Evolutionary conservation across 1,284 basidiomycete genomes (phyloP).

Genomic region (Afroboletus lepidellus): DNA sequence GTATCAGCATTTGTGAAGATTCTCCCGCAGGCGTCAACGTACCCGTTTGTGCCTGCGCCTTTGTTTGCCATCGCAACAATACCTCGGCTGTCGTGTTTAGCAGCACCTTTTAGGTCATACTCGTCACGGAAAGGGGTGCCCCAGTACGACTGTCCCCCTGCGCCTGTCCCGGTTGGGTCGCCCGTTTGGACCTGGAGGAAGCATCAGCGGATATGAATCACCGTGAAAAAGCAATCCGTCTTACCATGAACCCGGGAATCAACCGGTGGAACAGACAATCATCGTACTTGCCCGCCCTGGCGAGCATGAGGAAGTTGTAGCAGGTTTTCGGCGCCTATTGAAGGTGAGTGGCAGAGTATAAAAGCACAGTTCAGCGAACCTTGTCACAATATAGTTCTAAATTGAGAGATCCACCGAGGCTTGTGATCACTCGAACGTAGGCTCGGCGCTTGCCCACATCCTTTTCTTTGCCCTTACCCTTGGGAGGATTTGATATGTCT

Average conservation of each 20-base stretch:
- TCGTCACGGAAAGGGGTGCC: constrained; percentile 95
- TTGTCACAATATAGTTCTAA: constrained; percentile 91
- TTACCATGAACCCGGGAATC: constrained; percentile 96
- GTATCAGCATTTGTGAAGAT: constrained; percentile 3
- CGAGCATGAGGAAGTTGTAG: constrained; percentile 95
- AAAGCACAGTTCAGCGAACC: constrained; percentile 37
- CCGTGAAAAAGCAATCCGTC: constrained; percentile 15
- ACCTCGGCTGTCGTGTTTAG: constrained; percentile 81
- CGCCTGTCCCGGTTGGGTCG: constrained; percentile 94
- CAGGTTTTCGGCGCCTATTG: constrained; percentile 91
- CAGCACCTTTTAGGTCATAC: constrained; percentile 80
- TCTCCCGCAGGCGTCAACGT: constrained; percentile 19
- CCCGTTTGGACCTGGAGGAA: constrained; percentile 82
- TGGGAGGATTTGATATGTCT: constrained; percentile 72
- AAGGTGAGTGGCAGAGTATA: constrained; percentile 1
- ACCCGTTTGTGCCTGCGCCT: constrained; percentile 83
- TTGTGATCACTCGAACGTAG: constrained; percentile 90
- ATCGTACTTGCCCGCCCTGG: constrained; percentile 87
- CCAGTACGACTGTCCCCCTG: constrained; percentile 94
- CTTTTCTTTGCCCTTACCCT: constrained; percentile 87
- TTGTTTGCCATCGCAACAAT: constrained; percentile 90
- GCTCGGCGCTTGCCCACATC: constrained; percentile 86
- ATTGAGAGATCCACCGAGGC: constrained; percentile 84
- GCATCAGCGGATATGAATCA: not conserved
- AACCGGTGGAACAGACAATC: constrained; percentile 88